Conservation (phyloP, 345 rosid species). For the Isatis tinctoria region DNA sequence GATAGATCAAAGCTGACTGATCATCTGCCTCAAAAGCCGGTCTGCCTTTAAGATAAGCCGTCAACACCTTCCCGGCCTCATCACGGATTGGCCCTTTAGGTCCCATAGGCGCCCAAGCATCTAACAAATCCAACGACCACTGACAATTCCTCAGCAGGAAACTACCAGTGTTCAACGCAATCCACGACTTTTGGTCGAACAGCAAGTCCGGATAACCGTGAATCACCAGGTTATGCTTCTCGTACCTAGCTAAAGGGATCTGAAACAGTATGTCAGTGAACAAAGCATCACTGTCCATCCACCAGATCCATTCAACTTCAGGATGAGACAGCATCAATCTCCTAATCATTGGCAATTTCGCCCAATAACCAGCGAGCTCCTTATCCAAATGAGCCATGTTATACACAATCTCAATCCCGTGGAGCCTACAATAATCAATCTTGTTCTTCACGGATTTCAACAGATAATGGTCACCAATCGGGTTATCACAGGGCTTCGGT, state of each 20-base stretch:
- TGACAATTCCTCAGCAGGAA: conserved; percentile 89
- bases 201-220: conserved; percentile 91
- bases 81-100: conserved; percentile 85
- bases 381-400: conserved; percentile 96
- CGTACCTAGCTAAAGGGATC: conserved; percentile 67
- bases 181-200: conserved; percentile 91
- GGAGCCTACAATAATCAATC: conserved; percentile 95
- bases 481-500: conserved; percentile 84
- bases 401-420: conserved; percentile 94
- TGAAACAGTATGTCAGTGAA: conserved; percentile 96
- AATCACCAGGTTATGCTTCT: conserved; percentile 66
- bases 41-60: conserved; percentile 82
- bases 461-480: conserved; percentile 86
- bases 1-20: conserved; percentile 89
- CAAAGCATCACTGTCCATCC: conserved; percentile 99
- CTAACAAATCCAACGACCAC: conserved; percentile 95
- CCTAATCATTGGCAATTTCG: conserved; percentile 90
- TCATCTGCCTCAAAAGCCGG: conserved; percentile 94
- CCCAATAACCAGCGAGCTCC: conserved; percentile 95
- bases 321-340: conserved; percentile 92
- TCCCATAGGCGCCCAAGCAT: conserved; percentile 97
- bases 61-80: conserved; percentile 88
- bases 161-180: conserved; percentile 95
- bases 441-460: conserved; percentile 86
- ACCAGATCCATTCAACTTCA: conserved; percentile 95